Base-by-base conservation (phyloP, 1,284 basidiomycete genomes). In the Boletellus sp. region DNA sequence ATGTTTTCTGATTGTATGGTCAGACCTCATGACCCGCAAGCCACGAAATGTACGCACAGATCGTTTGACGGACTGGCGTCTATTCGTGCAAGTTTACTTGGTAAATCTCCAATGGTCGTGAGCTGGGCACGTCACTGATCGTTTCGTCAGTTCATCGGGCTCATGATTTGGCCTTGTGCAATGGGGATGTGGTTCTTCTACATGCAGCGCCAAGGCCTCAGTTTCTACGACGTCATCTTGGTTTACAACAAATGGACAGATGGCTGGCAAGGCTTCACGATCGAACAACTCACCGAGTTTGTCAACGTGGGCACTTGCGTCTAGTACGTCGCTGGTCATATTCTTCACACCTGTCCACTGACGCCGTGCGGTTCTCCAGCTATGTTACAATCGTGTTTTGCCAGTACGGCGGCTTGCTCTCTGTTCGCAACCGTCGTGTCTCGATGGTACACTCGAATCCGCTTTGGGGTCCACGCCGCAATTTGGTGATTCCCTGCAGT, bases 1-100 rank as follows among this genome's bases (percentile, higher is more conserved):
- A 36, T 18, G 4, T 41, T 24, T 37, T 40, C 33, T 62, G 37
- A 62, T 35, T 2, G 10, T 32, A 11, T 12, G 15, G 13, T 28
- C n/a, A 60, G 58, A 76, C 35, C 71, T 83, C 0, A 74, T 89
- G 49, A 69, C 74, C 1, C 78, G 85, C 39, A 80, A 80, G 54
- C 88, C 88, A 0, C 74, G 89, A 28, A 78, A 87, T 58, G 74
- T 78, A n/a, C 82, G 75, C 45, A 80, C 68, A 7, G 81, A 83
- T 50, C 71, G 80, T 11, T 68, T 83, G 22, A 77, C 65, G 1
- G 64, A 71, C 52, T 73, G 63, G 63, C 58, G 59, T 26, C 50
- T 71, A 49, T 68, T 70, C 55, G 47, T 64, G 44, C 69, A 69
- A 44, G 66, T 69, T 28, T 65, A 64, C 40, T 51, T 67, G 43